These are phyloP conservation scores for Phaeophleospora eucalypticola DNA, from an alignment of 2,329 filamentous ascomycete species.

Conservation along the genomic window DNA sequence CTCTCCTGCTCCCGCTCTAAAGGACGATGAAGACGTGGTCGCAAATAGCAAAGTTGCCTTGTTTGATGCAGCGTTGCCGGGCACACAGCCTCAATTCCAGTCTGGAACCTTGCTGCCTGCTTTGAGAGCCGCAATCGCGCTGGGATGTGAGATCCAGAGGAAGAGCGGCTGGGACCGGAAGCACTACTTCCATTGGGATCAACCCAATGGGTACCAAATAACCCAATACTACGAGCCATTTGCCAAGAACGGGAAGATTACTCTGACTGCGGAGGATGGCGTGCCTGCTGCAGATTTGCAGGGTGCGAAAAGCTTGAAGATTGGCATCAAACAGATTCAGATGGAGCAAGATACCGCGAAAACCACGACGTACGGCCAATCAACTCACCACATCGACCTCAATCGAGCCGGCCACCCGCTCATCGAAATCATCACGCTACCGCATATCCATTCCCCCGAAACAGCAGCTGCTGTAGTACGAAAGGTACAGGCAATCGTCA, in stretches of 20 bases:
- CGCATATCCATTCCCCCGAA: slow-evolving; percentile 79
- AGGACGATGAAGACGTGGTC: slow-evolving; percentile 29
- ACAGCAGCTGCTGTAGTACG: slow-evolving; percentile 85
- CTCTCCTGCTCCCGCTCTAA: slow-evolving; percentile 54
- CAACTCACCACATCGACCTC: slow-evolving; percentile 79
- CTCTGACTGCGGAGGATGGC: slow-evolving; percentile 69
- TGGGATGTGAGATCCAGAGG: slow-evolving; percentile 73
- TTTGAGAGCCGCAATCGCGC: slow-evolving; percentile 78
- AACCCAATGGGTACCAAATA: slow-evolving; percentile 93
- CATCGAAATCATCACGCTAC: slow-evolving; percentile 91
- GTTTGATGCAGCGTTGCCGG: slow-evolving; percentile 87
- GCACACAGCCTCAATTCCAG: slow-evolving; percentile 83
- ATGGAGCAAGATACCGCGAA: slow-evolving; percentile 98
- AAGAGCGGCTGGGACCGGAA: slow-evolving; percentile 89
- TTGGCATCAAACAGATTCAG: slow-evolving; percentile 91
- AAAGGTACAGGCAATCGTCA: slow-evolving; percentile 79
- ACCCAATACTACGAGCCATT: slow-evolving; percentile 86
- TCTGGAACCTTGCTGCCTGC: slow-evolving; percentile 78
- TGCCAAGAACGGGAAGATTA: slow-evolving; percentile 66
- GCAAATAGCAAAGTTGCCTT: slow-evolving; percentile 84
- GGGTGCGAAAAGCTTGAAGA: slow-evolving; percentile 60
- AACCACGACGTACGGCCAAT: slow-evolving; percentile 72
- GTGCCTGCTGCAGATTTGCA: slow-evolving; percentile 68
- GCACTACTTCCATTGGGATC: slow-evolving; percentile 99
- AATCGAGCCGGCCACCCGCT: slow-evolving; percentile 88